Base-by-base conservation (phyloP, 2,329 filamentous ascomycete species). In the Aspergillus luchuensis region DNA sequence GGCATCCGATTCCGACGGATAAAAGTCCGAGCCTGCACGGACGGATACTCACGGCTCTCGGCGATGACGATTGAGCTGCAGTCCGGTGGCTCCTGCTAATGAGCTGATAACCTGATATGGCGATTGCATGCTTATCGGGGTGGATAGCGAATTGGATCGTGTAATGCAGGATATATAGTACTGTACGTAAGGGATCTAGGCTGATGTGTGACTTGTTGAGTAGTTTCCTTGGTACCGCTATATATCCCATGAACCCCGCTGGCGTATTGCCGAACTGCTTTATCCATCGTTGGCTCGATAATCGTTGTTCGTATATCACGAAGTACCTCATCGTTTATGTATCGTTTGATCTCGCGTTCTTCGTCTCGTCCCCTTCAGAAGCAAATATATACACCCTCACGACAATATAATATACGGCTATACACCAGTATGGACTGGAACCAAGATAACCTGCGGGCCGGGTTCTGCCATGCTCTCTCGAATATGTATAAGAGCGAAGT, bases 401-500 rank as follows among this genome's bases (percentile, higher is more conserved):
- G 15, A 33, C 47, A n/a, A 50, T 30, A 19, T 10, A 19, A 50
- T 30, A 33, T n/a, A 50, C 47, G 47, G 7, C 17, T 33, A 30
- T 50, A 50, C 7, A 33, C 47, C 47, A 33, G 25, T 50, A 50
- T 50, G 47, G 51, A 56, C 4, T 70, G 63, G 64, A 55, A 67
- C 25, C 64, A 66, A 54, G 64, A 73, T 53, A 50, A 28, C 25
- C 67, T 74, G 2, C 69, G 74, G 8, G 69, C 72, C 10, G 67
- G 57, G 11, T 75, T 76, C 51, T 68, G 71, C 25, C 62, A 68
- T 55, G 71, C 71, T 2, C 69, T 75, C 57, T 76, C 74, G 6
- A 70, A 71, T 30, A 75, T 76, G 74, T 76, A 75, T 63, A 72
- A 69, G 53, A 59, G 47, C 6, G 74, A 76, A 55, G 74, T 76